Conservation (phyloP, 495 filamentous ascomycete genomes). For the Achaetomiella virescens region DNA sequence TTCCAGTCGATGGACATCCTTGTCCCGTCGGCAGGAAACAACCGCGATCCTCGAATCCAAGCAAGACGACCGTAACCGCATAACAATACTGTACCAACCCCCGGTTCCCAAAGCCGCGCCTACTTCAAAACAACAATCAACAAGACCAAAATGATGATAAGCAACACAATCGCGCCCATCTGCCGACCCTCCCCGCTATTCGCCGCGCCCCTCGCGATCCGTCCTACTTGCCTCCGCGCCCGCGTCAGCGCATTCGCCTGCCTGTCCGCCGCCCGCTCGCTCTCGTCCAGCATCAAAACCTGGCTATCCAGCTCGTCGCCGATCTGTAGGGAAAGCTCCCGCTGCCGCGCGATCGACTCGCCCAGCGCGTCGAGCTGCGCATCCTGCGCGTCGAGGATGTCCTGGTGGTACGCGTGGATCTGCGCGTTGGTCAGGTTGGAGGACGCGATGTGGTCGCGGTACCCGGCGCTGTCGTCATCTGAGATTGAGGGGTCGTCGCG, state of each 20-base stretch:
- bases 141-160: constrained; percentile 72
- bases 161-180: constrained; percentile 65
- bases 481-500: constrained; percentile 42
- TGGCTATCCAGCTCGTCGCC: constrained; percentile 93
- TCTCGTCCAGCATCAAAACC: constrained; percentile 79
- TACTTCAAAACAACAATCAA: constrained; percentile 75
- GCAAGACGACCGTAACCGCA: neutral
- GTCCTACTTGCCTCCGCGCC: constrained; percentile 63
- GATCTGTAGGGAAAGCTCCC: constrained; percentile 91
- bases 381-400: constrained; percentile 78
- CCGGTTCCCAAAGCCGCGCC: neutral
- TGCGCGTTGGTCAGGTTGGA: constrained; percentile 65
- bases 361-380: constrained; percentile 85
- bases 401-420: constrained; percentile 76
- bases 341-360: constrained; percentile 79
- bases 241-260: constrained; percentile 69
- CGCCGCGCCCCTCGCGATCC: constrained; percentile 63
- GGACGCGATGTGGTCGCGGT: constrained; percentile 38
- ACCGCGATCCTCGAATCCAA: neutral
- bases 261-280: constrained; percentile 74
- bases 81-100: neutral
- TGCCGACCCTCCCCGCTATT: constrained; percentile 80
- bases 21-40: no score
- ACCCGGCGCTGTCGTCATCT: constrained; percentile 45
- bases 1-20: no score